phyloP scores from a whole-genome alignment of 371 early-diverging fungal species.

The Chytridiales sp. region DNA sequence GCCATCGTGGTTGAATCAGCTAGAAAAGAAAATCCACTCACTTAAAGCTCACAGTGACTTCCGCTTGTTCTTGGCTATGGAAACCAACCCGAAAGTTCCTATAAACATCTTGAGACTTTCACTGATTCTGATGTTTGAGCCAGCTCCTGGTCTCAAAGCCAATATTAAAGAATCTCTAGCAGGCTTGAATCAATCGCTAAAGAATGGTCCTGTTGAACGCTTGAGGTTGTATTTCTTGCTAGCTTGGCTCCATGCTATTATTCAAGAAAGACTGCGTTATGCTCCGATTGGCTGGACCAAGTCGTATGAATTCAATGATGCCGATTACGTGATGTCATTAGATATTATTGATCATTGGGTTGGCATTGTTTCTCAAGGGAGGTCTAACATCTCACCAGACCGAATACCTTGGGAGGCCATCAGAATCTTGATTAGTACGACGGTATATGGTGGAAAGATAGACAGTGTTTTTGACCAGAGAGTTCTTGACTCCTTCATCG shows the following conservation, averaged over 20 bases:
- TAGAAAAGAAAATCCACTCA: constrained; percentile 91
- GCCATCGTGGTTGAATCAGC: constrained; percentile 87
- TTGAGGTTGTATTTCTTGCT: constrained; percentile 90
- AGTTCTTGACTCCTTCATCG: constrained; percentile 86
- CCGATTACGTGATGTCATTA: constrained; percentile 91
- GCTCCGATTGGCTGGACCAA: constrained; percentile 98
- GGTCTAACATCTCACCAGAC: constrained; percentile 88
- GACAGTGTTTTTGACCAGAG: constrained; percentile 91
- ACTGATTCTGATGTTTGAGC: constrained; percentile 92
- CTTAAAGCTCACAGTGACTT: constrained; percentile 80
- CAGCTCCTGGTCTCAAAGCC: constrained; percentile 95
- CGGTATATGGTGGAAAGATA: constrained; percentile 95
- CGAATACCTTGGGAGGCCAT: constrained; percentile 97
- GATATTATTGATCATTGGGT: constrained; percentile 90
- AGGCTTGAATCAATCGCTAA: constrained; percentile 50
- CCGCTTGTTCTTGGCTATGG: constrained; percentile 96
- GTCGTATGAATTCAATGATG: constrained; percentile 95
- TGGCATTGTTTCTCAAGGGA: constrained; percentile 73
- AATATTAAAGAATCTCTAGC: constrained; percentile 83
- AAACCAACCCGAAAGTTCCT: constrained; percentile 95
- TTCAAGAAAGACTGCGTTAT: constrained; percentile 93
- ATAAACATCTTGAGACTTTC: constrained; percentile 86
- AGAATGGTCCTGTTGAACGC: constrained; percentile 80
- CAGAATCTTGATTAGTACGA: constrained; percentile 77
- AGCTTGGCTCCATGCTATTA: constrained; percentile 94